Evolutionary conservation across 305 asterid genomes (phyloP), one percentile per base, ranked within the genome.

Genomic region (Fraxinus floribunda): DNA sequence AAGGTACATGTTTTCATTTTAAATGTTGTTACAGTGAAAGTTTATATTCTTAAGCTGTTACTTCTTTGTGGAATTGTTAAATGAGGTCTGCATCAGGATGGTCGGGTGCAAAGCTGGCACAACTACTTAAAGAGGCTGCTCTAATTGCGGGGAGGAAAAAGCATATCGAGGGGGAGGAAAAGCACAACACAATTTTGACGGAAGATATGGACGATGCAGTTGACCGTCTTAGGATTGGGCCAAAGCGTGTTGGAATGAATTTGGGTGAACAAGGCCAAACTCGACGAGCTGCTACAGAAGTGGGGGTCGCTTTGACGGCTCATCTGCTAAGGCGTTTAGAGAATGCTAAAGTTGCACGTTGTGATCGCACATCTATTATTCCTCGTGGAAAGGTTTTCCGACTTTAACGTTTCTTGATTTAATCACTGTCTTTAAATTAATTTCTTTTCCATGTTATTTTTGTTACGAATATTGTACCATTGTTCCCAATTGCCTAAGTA

Each of bases 121-220:
- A 94, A 78, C 98, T 96, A 83, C 98, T 96, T 86, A 98, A 94
- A 85, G 99, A 93, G 91, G 97, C 98, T 66, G 99, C 99, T 88
- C 95, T 94, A 75, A 97, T 96, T 79, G 99, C 99, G 38, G 99
- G 94, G 74, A 91, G 99, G 88, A 96, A 87, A 89, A 89, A 93
- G 36, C 99, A 94, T 77, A 26, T 86, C 76, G 91, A 95, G 5
- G 68, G 30, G 13, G 68, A 57, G 30, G 68, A 57, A 18, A 57
- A 57, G 30, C 68, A 57, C 29, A 8, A 57, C 68, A 2, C 29
- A 62, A 94, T 96, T 85, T 88, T 94, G 82, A 91, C 89, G 22
- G 82, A 97, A 3, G 99, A 96, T 87, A 85, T 96, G 91, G 97
- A 94, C 84, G 94, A 93, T 85, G 99, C 98, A 13, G 97, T 92